Percentiles rank a stretch among this genome's conserved stretches.
Conservation (phyloP, 805 yeast genomes). For the Martiniozyma abietophila region DNA sequence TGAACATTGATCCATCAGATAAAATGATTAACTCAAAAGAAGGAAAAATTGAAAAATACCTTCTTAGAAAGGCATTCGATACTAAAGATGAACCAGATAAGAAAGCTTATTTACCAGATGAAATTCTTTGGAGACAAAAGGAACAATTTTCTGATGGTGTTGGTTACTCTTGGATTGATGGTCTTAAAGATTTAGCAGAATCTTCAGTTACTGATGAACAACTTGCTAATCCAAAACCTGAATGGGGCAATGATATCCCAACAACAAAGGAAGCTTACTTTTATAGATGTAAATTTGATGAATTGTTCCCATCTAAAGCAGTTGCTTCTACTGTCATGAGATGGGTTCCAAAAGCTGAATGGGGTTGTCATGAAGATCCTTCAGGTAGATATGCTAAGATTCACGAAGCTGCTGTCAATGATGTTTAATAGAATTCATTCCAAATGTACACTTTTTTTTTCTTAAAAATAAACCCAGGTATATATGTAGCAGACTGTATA, state of each 20-base stretch:
- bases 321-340: slow-evolving; percentile 97
- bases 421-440: slow-evolving; percentile 6
- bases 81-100: slow-evolving; percentile 70
- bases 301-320: slow-evolving; percentile 79
- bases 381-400: slow-evolving; percentile 93
- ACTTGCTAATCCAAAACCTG: slow-evolving; percentile 81
- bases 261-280: slow-evolving; percentile 98
- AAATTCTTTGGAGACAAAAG: slow-evolving; percentile 98
- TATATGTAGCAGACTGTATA: too few relatives aligned
- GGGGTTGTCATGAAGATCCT: slow-evolving; percentile 99
- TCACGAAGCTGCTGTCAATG: slow-evolving; percentile 59
- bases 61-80: slow-evolving; percentile 95
- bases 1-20: slow-evolving; percentile 92
- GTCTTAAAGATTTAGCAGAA: slow-evolving; percentile 93
- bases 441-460: slow-evolving; percentile 3
- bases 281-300: slow-evolving; percentile 96
- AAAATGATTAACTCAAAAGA: slow-evolving; percentile 67
- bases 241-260: slow-evolving; percentile 95
- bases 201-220: slow-evolving; percentile 80
- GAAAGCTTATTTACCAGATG: slow-evolving; percentile 88
- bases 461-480: too few relatives aligned
- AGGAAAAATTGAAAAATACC: slow-evolving; percentile 89
- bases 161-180: slow-evolving; percentile 99
- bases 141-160: slow-evolving; percentile 99
- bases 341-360: slow-evolving; percentile 99